Conservation (phyloP, 176 grass and related monocot species). For the Oryza punctata region DNA sequence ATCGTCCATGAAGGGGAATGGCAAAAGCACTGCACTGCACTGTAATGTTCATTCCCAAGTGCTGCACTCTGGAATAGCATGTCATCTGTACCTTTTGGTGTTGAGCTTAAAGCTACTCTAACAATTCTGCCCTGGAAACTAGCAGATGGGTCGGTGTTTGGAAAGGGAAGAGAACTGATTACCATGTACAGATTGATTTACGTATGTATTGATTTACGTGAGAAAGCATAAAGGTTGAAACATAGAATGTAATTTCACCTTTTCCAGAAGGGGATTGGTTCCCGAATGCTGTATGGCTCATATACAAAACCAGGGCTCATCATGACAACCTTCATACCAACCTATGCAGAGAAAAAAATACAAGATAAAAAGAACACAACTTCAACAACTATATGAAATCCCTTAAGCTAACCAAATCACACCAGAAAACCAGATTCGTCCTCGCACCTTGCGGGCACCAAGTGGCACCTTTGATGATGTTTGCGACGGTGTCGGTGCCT, state of each 20-base stretch:
- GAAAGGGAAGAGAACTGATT: too few species aligned
- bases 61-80: slow-evolving; percentile 16
- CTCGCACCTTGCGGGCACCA: slow-evolving; percentile 46
- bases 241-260: slow-evolving; percentile 41
- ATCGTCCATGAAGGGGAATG: not conserved
- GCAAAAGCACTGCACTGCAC: not conserved
- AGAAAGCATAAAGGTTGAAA: not conserved
- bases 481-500: not conserved
- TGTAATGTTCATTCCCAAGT: not conserved
- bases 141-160: not conserved
- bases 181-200: too few species aligned
- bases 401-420: not conserved
- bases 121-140: slow-evolving; percentile 2
- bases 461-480: slow-evolving; percentile 34
- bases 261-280: slow-evolving; percentile 91
- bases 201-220: not conserved
- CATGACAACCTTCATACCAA: slow-evolving; percentile 71
- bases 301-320: slow-evolving; percentile 89
- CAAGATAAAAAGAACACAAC: slow-evolving; percentile 21
- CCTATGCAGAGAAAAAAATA: slow-evolving; percentile 38
- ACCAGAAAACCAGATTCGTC: slow-evolving; percentile 29
- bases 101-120: not conserved
- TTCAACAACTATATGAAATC: slow-evolving; percentile 10
- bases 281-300: slow-evolving; percentile 68
- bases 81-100: slow-evolving; percentile 1